Percentiles rank a stretch among this genome's conserved stretches.
These are phyloP conservation scores for Mycena alexandri DNA, from an alignment of 768 basidiomycete species.

Conservation along the genomic window DNA sequence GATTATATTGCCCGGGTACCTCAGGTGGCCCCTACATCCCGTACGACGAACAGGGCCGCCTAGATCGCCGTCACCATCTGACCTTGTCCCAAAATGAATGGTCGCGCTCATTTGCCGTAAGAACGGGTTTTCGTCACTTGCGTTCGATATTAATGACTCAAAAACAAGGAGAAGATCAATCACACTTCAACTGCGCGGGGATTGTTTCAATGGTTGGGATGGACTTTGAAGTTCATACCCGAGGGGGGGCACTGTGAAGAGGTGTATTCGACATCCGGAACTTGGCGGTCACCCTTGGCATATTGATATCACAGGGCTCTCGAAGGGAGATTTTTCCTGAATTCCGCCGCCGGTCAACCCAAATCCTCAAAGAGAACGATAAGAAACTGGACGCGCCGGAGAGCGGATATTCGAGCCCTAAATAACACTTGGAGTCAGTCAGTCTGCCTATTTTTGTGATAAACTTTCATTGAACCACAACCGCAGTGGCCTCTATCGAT, in stretches of 20 bases:
- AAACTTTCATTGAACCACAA: slow-evolving; percentile 7
- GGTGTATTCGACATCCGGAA: slow-evolving; percentile 23
- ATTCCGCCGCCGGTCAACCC: slow-evolving; percentile 27
- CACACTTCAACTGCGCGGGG: slow-evolving; percentile 2
- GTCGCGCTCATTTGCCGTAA: slow-evolving; percentile 18
- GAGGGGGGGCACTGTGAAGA: slow-evolving; percentile 7
- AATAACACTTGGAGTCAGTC: background rate
- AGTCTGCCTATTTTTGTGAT: background rate
- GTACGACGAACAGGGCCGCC: slow-evolving; percentile 2
- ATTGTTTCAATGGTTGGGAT: slow-evolving; percentile 6
- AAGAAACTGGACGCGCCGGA: background rate
- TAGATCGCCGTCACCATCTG: slow-evolving; percentile 30
- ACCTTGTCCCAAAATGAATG: slow-evolving; percentile 1
- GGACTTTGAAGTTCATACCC: slow-evolving; percentile 23
- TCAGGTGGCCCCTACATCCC: slow-evolving; percentile 9
- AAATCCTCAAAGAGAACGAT: background rate
- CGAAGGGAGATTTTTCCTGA: slow-evolving; percentile 14
- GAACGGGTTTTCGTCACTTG: slow-evolving; percentile 3
- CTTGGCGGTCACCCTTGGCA: slow-evolving; percentile 27
- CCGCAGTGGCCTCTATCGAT: slow-evolving; percentile 4
- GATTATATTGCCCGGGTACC: slow-evolving; percentile 4
- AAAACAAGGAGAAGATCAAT: slow-evolving; percentile 23
- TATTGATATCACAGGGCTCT: slow-evolving; percentile 27
- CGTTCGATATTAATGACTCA: slow-evolving; percentile 14
- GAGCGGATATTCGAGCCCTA: background rate